These are phyloP conservation scores for Suillus cothurnatus DNA, from an alignment of 768 basidiomycete genomes.

Conservation along the genomic window DNA sequence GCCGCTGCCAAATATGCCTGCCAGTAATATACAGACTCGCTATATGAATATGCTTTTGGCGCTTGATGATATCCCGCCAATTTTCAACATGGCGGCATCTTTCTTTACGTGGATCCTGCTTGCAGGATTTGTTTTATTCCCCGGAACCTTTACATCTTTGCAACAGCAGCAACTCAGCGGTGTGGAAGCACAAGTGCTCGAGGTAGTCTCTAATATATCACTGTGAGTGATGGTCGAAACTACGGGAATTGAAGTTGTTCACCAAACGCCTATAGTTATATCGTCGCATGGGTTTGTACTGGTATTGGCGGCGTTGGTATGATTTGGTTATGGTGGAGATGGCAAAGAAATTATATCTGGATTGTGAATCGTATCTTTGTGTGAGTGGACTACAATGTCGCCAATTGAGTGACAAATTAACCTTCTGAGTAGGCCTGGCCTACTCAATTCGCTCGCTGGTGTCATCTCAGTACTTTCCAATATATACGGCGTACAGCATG, in stretches of 20 bases:
- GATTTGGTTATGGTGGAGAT: slow-evolving; percentile 62
- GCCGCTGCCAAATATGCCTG: slow-evolving; percentile 23
- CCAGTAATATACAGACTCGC: slow-evolving; percentile 39
- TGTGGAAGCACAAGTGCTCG: slow-evolving; percentile 36
- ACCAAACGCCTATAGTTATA: slow-evolving; percentile 38
- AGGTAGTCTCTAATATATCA: slow-evolving; percentile 43
- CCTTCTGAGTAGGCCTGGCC: slow-evolving; percentile 46
- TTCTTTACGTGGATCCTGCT: slow-evolving; percentile 68
- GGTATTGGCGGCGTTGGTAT: slow-evolving; percentile 55
- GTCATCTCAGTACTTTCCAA: slow-evolving; percentile 55
- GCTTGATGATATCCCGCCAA: slow-evolving; percentile 52
- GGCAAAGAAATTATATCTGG: slow-evolving; percentile 63
- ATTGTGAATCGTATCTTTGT: slow-evolving; percentile 56
- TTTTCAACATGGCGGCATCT: slow-evolving; percentile 51
- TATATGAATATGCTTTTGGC: slow-evolving; percentile 67
- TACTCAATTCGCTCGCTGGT: slow-evolving; percentile 58
- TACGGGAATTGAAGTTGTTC: not conserved
- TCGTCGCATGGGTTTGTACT: slow-evolving; percentile 57
- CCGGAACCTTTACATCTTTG: slow-evolving; percentile 60
- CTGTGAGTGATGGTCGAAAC: slow-evolving; percentile 39
- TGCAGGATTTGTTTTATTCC: slow-evolving; percentile 64
- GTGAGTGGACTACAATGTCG: slow-evolving; percentile 35
- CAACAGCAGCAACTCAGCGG: slow-evolving; percentile 24
- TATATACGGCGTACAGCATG: slow-evolving; percentile 51
- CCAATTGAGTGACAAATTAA: slow-evolving; percentile 10